Conservation (phyloP, 2,329 filamentous ascomycete species). For the Phaeosphaeria sp. region DNA sequence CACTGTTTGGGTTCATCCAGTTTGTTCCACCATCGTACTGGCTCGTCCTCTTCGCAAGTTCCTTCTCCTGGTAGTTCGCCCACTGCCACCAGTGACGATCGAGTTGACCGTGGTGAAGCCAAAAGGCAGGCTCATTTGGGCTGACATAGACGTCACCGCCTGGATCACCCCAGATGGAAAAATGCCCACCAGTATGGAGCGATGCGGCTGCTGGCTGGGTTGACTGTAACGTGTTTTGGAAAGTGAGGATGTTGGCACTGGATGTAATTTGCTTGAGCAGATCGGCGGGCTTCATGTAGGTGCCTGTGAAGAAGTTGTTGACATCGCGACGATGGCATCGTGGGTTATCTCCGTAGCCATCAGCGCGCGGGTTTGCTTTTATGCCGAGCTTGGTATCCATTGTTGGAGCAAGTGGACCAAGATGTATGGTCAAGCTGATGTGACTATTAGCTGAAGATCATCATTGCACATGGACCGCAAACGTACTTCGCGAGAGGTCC, state of each 20-base stretch:
- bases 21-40: conserved; percentile 53
- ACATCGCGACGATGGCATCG: conserved; percentile 43
- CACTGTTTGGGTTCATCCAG: conserved; percentile 50
- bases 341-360: conserved; percentile 39
- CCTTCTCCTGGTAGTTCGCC: conserved; percentile 50
- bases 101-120: conserved; percentile 57
- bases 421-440: conserved; percentile 42
- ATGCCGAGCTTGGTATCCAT: conserved; percentile 40
- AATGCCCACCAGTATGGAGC: conserved; percentile 56
- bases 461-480: neutral
- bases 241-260: conserved; percentile 27
- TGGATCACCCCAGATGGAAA: conserved; percentile 52
- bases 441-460: neutral
- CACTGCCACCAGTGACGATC: conserved; percentile 60
- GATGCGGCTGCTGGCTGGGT: conserved; percentile 15
- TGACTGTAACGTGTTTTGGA: conserved; percentile 35
- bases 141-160: conserved; percentile 56
- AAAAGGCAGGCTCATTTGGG: conserved; percentile 57
- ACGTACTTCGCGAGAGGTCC: conserved; percentile 58
- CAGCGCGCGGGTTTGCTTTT: conserved; percentile 37
- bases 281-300: conserved; percentile 22
- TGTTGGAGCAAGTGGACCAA: conserved; percentile 55
- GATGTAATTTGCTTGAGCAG: conserved; percentile 33
- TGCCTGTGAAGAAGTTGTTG: conserved; percentile 32
- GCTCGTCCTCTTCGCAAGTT: conserved; percentile 32